These are phyloP conservation scores for Cutaneotrichosporon cavernicola DNA, from an alignment of 1,284 basidiomycete species.

Conservation along the genomic window DNA sequence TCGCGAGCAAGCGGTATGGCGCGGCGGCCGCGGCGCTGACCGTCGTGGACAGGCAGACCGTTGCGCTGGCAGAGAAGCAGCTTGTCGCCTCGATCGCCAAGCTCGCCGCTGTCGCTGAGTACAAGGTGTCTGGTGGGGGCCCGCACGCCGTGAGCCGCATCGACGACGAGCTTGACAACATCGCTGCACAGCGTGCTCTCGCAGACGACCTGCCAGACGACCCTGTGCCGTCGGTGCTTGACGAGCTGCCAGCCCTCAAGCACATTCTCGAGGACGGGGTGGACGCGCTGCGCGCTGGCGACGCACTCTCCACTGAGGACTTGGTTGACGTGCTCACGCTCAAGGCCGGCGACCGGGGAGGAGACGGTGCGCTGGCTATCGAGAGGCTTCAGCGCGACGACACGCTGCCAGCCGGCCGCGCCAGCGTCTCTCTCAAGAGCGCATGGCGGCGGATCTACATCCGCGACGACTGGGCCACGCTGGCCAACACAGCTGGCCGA, in stretches of 20 bases:
- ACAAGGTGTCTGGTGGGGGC: conserved; percentile 52
- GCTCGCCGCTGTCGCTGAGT: conserved; percentile 73
- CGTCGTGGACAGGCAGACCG: conserved; percentile 61
- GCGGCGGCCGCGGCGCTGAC: conserved; percentile 67
- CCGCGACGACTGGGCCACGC: conserved; percentile 64
- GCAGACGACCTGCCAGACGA: conserved; percentile 29
- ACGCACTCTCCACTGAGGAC: conserved; percentile 54
- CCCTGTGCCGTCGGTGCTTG: conserved; percentile 20
- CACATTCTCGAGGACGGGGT: conserved; percentile 19
- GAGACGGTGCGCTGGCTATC: conserved; percentile 55
- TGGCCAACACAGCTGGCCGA: conserved; percentile 44
- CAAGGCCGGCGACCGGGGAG: conserved; percentile 52
- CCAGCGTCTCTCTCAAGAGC: conserved; percentile 65
- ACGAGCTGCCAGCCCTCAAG: conserved; percentile 33
- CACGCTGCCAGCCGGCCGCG: conserved; percentile 67
- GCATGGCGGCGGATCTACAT: conserved; percentile 85
- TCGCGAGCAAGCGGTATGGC: conserved; percentile 68
- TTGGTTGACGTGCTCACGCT: conserved; percentile 58
- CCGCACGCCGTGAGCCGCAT: conserved; percentile 34
- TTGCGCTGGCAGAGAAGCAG: conserved; percentile 68
- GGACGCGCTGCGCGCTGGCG: conserved; percentile 15
- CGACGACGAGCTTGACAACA: conserved; percentile 58
- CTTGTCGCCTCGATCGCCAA: conserved; percentile 89
- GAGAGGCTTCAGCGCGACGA: conserved; percentile 54
- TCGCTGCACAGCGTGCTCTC: conserved; percentile 58